Base-by-base conservation (phyloP, 2,329 filamentous ascomycete genomes). In the Cordyceps farinosa region DNA sequence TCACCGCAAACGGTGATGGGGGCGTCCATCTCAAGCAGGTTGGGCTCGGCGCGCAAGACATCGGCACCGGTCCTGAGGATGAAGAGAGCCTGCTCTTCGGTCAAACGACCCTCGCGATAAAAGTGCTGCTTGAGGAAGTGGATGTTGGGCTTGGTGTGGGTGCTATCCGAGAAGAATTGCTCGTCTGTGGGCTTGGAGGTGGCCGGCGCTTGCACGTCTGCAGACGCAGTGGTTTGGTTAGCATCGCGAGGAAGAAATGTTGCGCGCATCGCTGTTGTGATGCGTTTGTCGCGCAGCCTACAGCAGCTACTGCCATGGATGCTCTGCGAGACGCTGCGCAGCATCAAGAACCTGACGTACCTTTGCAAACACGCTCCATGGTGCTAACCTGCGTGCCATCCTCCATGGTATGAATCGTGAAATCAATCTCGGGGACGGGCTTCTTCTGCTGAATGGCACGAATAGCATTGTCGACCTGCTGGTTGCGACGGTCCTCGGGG, bases 1-100 rank as follows among this genome's bases (percentile, higher is more conserved):
- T 99, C 95, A 74, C 95, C 95, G 73, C 95, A 99, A 57, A 99
- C 95, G 10, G 95, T 99, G 74, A 99, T 99, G 66, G 95, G 95
- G 47, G 95, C 95, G 77, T 99, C 95, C 95, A 99, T 99, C 82
- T 99, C 95, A 69, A 99, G 84, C 68, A 99, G 82, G 77, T 98
- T 99, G 68, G 95, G 94, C 80, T 99, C 95, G 66, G 89, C 84
- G 73, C 89, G 90, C 71, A 99, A 83, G 57, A 99, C 80, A 76
- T 97, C 90, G 62, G 92, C 92, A 66, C 94, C 95, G 70, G 89
- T 88, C 71, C 87, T 86, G 76, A 99, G 88, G 72, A 99, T 99
- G 88, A 90, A 98, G 77, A 99, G 82, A 64, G 95, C 95, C 81
- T 99, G 95, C 71, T 98, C 94, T 76, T 99, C 93, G 53, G 94